Evolutionary conservation across 495 filamentous ascomycete genomes (phyloP), one percentile per base, ranked within the genome.

Genomic region (Cercophora scortea): DNA sequence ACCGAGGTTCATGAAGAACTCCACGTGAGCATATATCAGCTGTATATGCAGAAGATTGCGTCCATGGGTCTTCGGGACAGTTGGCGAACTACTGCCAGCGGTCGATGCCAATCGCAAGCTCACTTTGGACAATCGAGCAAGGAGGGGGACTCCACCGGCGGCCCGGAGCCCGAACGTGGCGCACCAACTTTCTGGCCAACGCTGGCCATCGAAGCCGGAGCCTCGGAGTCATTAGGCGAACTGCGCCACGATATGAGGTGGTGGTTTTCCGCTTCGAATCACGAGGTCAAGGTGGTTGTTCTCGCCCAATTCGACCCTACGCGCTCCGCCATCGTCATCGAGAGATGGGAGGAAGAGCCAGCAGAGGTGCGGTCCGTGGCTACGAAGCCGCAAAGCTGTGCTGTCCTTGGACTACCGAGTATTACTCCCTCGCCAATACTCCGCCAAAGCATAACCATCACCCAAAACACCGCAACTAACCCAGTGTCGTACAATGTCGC

Each of bases 211-310:
- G 44, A 46, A 32, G 16, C 44, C 15, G 44, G 44, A 33, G 9
- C 19, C 18, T 25, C 44, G 17, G 18, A 46, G 18, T 11, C 44
- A 13, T 16, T 46, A n/a, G 3, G 2, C 18, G 10, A 49, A 39
- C 35, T 49, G 1, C 13, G 12, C 16, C 19, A 25, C 8, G 46
- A 39, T 40, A 49, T 49, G 46, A 8, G 46, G 35, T 19, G 33
- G 46, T 49, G 46, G 46, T 49, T 49, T 40, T 9, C 13, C 13
- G 13, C 18, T 12, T 49, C 46, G 11, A 40, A 38, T 16, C 46
- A 49, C 46, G 13, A 49, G 35, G 46, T 49, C 35, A 49, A 39
- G 46, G 38, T 38, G 12, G 46, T 49, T 39, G 4, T 49, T 42
- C 36, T 38, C 3, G 36, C 36, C 10, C 9, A 38, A 38, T 43